A percentile compares a stretch with the other conserved stretches of the same genome.
Evolutionary conservation across 352 stramenopile genomes (phyloP).

Genomic region (Phytophthora hibernalis): DNA sequence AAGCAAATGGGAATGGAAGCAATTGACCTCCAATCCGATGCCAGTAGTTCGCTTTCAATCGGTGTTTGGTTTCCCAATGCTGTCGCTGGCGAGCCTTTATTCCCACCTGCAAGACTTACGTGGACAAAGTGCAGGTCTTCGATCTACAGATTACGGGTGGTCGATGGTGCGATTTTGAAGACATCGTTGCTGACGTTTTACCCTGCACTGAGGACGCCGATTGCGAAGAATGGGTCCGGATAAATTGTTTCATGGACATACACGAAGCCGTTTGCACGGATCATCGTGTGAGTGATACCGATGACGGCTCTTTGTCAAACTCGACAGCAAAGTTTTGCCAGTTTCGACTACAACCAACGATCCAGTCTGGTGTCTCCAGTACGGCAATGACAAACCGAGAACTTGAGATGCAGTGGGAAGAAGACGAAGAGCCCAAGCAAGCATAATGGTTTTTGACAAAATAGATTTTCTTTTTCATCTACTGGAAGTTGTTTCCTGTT

Average conservation of each 20-base stretch:
- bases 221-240: constrained; percentile 52
- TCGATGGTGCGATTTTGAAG: constrained; percentile 72
- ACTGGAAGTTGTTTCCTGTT: neutral
- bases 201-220: constrained; percentile 44
- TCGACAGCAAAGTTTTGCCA: constrained; percentile 35
- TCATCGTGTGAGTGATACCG: neutral
- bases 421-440: constrained; percentile 25
- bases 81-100: constrained; percentile 61
- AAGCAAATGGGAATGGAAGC: constrained; percentile 35
- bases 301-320: neutral
- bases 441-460: neutral
- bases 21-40: neutral
- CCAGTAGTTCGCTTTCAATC: constrained; percentile 43
- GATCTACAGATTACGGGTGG: constrained; percentile 61
- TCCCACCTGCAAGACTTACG: constrained; percentile 55
- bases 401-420: constrained; percentile 26
- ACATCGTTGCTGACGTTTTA: constrained; percentile 28
- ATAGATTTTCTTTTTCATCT: constrained; percentile 6
- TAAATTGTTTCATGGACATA: constrained; percentile 71
- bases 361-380: constrained; percentile 31
- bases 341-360: constrained; percentile 40
- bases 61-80: constrained; percentile 80
- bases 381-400: constrained; percentile 39
- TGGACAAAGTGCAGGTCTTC: constrained; percentile 65
- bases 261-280: constrained; percentile 58